Evolutionary conservation across 768 basidiomycete genomes (phyloP).

Genomic region (Cantharellus cinnabarinus): DNA sequence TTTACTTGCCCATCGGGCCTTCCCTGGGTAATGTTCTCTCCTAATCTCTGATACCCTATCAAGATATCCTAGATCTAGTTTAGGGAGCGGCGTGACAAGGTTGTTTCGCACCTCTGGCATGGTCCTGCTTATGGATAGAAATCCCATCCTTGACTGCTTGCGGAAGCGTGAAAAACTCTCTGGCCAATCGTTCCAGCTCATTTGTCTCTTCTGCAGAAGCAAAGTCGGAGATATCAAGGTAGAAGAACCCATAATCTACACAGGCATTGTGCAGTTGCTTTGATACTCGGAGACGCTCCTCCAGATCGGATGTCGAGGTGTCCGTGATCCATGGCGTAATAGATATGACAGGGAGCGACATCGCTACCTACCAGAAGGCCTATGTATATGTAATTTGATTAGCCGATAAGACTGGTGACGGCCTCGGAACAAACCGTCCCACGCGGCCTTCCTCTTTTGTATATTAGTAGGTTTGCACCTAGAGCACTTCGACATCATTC

Average conservation of each 20-base stretch:
- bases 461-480: too few relatives aligned
- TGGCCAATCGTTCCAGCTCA: slow-evolving; percentile 41
- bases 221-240: slow-evolving; percentile 48
- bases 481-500: too few relatives aligned
- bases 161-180: slow-evolving; percentile 51
- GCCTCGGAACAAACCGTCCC: too few relatives aligned
- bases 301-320: slow-evolving; percentile 7
- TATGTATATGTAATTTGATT: too few relatives aligned
- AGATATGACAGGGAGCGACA: slow-evolving; percentile 45
- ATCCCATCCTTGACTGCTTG: slow-evolving; percentile 64
- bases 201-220: slow-evolving; percentile 38
- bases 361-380: too few relatives aligned
- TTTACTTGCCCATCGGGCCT: slow-evolving; percentile 31
- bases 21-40: slow-evolving; percentile 73
- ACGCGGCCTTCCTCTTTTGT: too few relatives aligned
- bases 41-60: slow-evolving; percentile 57
- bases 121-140: slow-evolving; percentile 44
- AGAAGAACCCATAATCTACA: slow-evolving; percentile 73
- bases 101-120: slow-evolving; percentile 41
- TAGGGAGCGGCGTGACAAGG: neutral
- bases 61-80: neutral
- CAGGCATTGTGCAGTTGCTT: slow-evolving; percentile 52
- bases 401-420: too few relatives aligned
- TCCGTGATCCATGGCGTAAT: slow-evolving; percentile 41
- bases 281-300: slow-evolving; percentile 4